Base-by-base conservation (phyloP, 2,329 filamentous ascomycete species). In the Colletotrichum tofieldiae region DNA sequence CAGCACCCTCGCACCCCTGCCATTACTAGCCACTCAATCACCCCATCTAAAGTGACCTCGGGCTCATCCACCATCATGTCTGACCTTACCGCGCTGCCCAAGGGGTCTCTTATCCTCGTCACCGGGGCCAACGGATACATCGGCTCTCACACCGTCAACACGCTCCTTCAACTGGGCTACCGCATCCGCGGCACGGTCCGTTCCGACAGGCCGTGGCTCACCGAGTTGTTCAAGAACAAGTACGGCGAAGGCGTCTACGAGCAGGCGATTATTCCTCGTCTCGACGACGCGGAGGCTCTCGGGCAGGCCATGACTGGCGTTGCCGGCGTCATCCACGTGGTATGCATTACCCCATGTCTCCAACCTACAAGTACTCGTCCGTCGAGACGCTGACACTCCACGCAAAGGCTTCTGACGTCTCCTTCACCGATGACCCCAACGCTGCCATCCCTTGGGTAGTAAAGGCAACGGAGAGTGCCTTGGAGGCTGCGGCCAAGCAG, bases 111-210 rank as follows among this genome's bases (percentile, higher is more conserved):
- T 0, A 76, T 86, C 20, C 79, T 86, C 0, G 78, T 86, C 0
- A 86, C 84, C 0, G 85, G 84, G 1, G 78, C 75, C 35, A 86
- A 84, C 45, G 84, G 85, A 3, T 80, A 81, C 65, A 77, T 87
- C 4, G 85, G 77, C 8, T 82, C 82, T 1, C 80, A 86, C 16
- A 77, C 84, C 14, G 81, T 79, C 3, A 79, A 83, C 51, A 77
- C 82, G 51, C 75, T 85, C 16, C 80, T 86, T 0, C 62, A 75
- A 1, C 75, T 75, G 0, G 85, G 85, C 16, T 86, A 83, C 71
- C 79, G 78, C 4, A 85, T 88, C 26, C 83, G 84, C n/a, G 86
- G 85, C 1, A 85, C 84, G 2, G 82, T 83, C 12, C 84, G 85
- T 3, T 59, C 69, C 51, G n/a, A 82, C 66, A 78, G 76, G 32